Percentiles rank a stretch among this genome's conserved stretches.
phyloP scores from a whole-genome alignment of 805 yeast species.

The Lipomyces kockii region DNA sequence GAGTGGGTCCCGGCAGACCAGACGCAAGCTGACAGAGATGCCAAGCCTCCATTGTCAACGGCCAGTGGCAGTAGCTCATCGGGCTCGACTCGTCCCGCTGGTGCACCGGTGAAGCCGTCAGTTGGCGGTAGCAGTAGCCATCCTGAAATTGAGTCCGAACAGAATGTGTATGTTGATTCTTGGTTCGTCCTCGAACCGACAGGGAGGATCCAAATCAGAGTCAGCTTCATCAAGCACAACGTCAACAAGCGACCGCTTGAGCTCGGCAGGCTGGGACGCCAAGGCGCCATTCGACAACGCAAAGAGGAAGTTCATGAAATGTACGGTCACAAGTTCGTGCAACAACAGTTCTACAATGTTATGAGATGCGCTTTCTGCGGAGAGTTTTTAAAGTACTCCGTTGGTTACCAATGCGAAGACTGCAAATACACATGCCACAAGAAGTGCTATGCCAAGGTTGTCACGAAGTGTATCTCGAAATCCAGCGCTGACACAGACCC shows the following conservation, averaged over 20 bases:
- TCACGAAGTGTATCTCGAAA: slow-evolving; percentile 79
- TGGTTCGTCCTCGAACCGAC: slow-evolving; percentile 95
- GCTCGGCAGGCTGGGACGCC: slow-evolving; percentile 81
- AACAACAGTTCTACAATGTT: slow-evolving; percentile 90
- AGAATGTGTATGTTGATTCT: slow-evolving; percentile 56
- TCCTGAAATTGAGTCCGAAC: slow-evolving; percentile 11
- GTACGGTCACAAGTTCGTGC: slow-evolving; percentile 96
- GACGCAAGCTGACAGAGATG: slow-evolving; percentile 16
- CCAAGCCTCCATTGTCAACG: not conserved
- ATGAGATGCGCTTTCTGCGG: slow-evolving; percentile 99
- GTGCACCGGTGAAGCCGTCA: not conserved
- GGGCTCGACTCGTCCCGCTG: slow-evolving; percentile 5
- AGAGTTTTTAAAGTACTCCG: slow-evolving; percentile 80
- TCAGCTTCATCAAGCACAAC: slow-evolving; percentile 77
- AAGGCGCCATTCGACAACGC: slow-evolving; percentile 95
- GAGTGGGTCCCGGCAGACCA: slow-evolving; percentile 87
- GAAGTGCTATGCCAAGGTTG: slow-evolving; percentile 77
- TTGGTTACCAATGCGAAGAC: slow-evolving; percentile 81
- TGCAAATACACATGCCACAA: slow-evolving; percentile 78
- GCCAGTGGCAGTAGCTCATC: not conserved
- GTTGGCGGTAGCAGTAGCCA: not conserved
- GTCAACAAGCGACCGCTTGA: slow-evolving; percentile 53
- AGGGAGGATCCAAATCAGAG: slow-evolving; percentile 79
- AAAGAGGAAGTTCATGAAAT: slow-evolving; percentile 67
- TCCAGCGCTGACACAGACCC: slow-evolving; percentile 65